Evolutionary conservation across 2,329 filamentous ascomycete genomes (phyloP).

Genomic region (Hyphodiscus sp.): DNA sequence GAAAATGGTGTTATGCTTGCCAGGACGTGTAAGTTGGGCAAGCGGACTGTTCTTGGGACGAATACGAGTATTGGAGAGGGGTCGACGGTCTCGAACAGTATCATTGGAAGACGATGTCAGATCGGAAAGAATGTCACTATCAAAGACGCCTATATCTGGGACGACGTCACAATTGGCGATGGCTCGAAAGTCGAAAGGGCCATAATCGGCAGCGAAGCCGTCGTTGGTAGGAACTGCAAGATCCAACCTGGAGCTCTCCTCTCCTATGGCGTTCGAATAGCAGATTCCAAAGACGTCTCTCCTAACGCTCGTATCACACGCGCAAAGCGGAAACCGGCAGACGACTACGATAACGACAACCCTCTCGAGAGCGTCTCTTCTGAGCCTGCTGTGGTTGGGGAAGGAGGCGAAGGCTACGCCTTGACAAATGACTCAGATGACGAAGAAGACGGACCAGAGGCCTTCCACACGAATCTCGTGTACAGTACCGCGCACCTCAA

Average conservation of each 20-base stretch:
- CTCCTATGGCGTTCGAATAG: slow-evolving; percentile 69
- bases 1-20: slow-evolving; percentile 73
- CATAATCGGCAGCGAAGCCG: slow-evolving; percentile 67
- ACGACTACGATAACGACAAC: slow-evolving; percentile 29
- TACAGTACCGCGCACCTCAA: slow-evolving; percentile 31
- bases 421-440: slow-evolving; percentile 55
- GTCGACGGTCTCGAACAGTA: slow-evolving; percentile 64
- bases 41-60: slow-evolving; percentile 68
- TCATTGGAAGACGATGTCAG: slow-evolving; percentile 77
- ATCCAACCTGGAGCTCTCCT: slow-evolving; percentile 70
- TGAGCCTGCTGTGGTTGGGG: slow-evolving; percentile 50
- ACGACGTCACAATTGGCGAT: slow-evolving; percentile 72
- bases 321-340: slow-evolving; percentile 34
- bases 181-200: slow-evolving; percentile 63
- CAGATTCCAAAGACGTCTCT: slow-evolving; percentile 48
- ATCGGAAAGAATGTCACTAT: slow-evolving; percentile 82
- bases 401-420: slow-evolving; percentile 53
- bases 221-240: slow-evolving; percentile 63
- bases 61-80: slow-evolving; percentile 69
- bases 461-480: slow-evolving; percentile 45
- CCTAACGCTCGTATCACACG: slow-evolving; percentile 34
- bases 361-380: slow-evolving; percentile 28
- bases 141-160: slow-evolving; percentile 80
- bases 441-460: slow-evolving; percentile 48
- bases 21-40: slow-evolving; percentile 61